Percentiles rank a stretch among this genome's conserved stretches.
phyloP scores from a whole-genome alignment of 441 rosid species.

The Raphanus hybrid region DNA sequence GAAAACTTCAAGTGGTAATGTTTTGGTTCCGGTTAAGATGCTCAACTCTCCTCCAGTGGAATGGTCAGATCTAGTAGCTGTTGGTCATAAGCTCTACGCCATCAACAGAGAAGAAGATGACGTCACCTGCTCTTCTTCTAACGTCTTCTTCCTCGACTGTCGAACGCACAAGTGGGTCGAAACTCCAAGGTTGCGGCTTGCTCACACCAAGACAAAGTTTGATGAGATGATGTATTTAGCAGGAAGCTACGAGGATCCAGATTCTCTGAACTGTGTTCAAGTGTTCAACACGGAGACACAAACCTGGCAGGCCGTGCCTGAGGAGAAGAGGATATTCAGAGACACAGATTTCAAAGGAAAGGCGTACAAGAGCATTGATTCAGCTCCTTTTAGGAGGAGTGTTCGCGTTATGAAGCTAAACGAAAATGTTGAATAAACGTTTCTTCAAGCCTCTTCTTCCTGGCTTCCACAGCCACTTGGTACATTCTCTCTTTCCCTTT shows the following conservation, averaged over 20 bases:
- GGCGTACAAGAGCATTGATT: neutral
- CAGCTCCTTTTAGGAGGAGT: no score
- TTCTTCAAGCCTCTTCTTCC: slow-evolving; percentile 36
- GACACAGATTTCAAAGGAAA: neutral
- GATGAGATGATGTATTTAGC: neutral
- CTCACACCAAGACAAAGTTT: neutral
- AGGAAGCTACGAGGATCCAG: neutral
- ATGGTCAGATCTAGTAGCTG: no score
- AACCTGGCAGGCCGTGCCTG: neutral
- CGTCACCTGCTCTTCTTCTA: neutral
- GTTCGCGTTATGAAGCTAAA: no score
- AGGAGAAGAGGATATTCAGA: neutral
- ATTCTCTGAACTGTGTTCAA: neutral
- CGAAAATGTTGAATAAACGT: slow-evolving; percentile 8
- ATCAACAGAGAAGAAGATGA: no score
- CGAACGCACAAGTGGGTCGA: neutral
- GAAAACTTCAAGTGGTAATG: no score
- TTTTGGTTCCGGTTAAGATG: no score
- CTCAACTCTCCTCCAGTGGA: no score
- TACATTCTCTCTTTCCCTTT: neutral
- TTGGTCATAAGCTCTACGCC: no score
- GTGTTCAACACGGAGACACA: neutral
- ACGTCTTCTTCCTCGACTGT: neutral
- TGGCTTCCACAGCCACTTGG: slow-evolving; percentile 27
- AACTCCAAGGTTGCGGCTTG: neutral